Evolutionary conservation across 2,329 filamentous ascomycete species (phyloP), one percentile per base, ranked within the genome.

Genomic region (Aspergillus glaucus): DNA sequence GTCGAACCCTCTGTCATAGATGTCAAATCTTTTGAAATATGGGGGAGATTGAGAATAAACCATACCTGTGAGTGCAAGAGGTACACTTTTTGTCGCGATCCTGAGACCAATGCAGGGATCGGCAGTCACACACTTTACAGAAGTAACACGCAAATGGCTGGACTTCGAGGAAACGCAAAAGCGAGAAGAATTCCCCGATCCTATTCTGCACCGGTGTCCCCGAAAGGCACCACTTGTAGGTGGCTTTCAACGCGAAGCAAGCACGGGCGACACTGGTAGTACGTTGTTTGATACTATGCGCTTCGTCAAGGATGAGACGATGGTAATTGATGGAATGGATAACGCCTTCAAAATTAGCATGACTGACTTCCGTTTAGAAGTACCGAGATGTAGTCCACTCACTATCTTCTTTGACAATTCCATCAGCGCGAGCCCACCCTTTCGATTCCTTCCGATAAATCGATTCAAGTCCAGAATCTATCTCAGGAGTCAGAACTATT

Each of bases 161-260:
- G 32, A 96, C 79, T 65, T 95, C 87, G 26, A 98, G 79, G 68
- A 98, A 98, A 2, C 93, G 86, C 48, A 98, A 77, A 19, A 97
- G 75, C 0, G 92, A 97, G 71, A 97, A 96, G 68, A 96, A 94
- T 66, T 97, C 92, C 62, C 93, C 92, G 56, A 97, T 97, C 46
- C 92, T 86, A 63, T 97, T 98, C 67, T 98, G 93, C 1, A 98
- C 82, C 0, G 93, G 93, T 1, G 93, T 98, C 7, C 93, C 93
- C 14, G 88, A 93, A 50, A 98, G 76, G 65, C 93, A 98, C 89
- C 93, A 97, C 60, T 94, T 94, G 71, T 93, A 95, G 15, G 80
- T 83, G 15, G 87, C 87, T 51, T 90, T 85, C 39, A 98, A 75
- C 1, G 91, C 90, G 65, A 97, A 97, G 66, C 92, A 97, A 37